Percentiles rank a stretch among this genome's conserved stretches.
These are phyloP conservation scores for Coccomyxa sp. DNA, from an alignment of 139 green algal species.

Conservation along the genomic window DNA sequence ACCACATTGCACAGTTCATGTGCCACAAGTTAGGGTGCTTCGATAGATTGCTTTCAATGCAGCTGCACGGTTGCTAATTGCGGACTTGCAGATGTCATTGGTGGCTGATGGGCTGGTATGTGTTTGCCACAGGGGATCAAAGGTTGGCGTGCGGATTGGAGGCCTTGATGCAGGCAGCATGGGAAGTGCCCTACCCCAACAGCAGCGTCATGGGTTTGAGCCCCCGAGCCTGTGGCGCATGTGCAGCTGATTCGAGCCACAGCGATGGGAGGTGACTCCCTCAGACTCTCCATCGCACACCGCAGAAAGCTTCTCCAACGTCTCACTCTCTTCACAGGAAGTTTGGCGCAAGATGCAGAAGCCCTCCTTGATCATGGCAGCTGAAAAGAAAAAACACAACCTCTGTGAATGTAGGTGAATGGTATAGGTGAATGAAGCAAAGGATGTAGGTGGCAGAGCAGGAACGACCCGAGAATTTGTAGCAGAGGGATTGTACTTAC, in stretches of 20 bases:
- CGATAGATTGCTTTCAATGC: too few species aligned
- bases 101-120: too few species aligned
- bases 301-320: neutral
- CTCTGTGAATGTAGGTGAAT: neutral
- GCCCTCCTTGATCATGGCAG: neutral
- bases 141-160: too few species aligned
- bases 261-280: neutral
- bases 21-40: too few species aligned
- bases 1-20: too few species aligned
- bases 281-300: neutral
- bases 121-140: too few species aligned
- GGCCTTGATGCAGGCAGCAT: too few species aligned
- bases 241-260: neutral
- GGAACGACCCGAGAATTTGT: too few species aligned
- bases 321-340: neutral
- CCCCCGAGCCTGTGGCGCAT: neutral
- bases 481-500: too few species aligned
- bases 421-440: neutral
- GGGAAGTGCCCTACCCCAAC: neutral
- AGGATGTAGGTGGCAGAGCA: too few species aligned
- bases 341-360: neutral
- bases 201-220: neutral
- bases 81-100: too few species aligned
- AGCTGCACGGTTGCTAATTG: too few species aligned
- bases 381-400: neutral